These are phyloP conservation scores for Desmodesmus armatus DNA, from an alignment of 139 green algal genomes.

Conservation along the genomic window DNA sequence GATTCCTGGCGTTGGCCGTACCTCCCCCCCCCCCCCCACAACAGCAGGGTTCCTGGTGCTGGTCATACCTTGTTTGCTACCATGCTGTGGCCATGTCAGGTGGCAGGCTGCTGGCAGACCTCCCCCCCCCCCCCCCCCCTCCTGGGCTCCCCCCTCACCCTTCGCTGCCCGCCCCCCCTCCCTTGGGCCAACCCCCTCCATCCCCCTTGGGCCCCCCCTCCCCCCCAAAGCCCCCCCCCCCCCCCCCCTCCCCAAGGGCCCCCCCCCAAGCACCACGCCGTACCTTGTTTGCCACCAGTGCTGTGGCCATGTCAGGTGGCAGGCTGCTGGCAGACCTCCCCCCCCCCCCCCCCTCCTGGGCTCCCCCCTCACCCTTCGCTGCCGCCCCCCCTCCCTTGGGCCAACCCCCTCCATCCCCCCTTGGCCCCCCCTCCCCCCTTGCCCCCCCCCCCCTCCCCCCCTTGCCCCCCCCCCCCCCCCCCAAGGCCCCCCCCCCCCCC, in stretches of 20 bases:
- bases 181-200: background rate
- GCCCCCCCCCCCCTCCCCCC: conserved; percentile 22
- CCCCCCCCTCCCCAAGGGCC: too few species aligned
- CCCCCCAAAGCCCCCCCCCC: background rate
- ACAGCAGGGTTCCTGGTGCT: too few species aligned
- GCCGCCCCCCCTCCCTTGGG: background rate
- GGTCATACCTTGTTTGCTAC: too few species aligned
- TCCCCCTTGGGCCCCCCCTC: background rate
- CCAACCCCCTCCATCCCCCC: background rate
- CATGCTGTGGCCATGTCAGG: too few species aligned
- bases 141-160: too few species aligned
- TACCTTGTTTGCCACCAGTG: conserved; percentile 71
- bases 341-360: too few species aligned
- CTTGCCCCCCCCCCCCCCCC: too few species aligned
- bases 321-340: conserved; percentile 62
- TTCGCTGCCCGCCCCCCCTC: conserved; percentile 9
- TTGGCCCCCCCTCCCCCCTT: background rate
- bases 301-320: conserved; percentile 76
- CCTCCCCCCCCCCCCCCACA: too few species aligned
- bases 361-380: background rate
- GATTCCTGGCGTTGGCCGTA: too few species aligned
- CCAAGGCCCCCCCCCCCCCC: too few species aligned
- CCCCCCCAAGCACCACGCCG: too few species aligned
- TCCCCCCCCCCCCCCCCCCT: too few species aligned
- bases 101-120: background rate